A percentile compares a stretch with the other conserved stretches of the same genome.
Evolutionary conservation across 2,329 filamentous ascomycete genomes (phyloP).

Genomic region (Fusarium bactridioides): DNA sequence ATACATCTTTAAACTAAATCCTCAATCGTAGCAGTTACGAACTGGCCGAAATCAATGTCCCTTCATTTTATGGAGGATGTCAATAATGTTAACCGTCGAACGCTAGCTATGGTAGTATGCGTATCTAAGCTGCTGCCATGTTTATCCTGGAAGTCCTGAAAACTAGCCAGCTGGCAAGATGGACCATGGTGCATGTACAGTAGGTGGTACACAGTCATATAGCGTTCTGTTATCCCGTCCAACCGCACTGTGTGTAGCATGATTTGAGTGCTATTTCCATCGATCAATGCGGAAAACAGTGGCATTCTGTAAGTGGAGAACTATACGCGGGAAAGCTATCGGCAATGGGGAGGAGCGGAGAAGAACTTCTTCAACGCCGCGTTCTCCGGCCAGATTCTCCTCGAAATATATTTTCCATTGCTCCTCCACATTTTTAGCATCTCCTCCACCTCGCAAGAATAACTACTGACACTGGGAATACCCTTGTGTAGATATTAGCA

Average conservation of each 20-base stretch:
- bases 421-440: no score
- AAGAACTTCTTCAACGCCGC: background rate
- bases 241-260: background rate
- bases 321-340: background rate
- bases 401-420: no score
- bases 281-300: no score
- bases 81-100: background rate
- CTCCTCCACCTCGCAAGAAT: background rate
- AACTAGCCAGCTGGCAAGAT: background rate
- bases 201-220: background rate
- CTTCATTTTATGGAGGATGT: background rate
- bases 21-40: accelerated
- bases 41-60: accelerated
- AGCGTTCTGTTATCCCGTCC: accelerated
- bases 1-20: accelerated
- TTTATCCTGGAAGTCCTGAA: background rate
- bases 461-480: constrained; percentile 16
- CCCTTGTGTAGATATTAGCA: background rate
- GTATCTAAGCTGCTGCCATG: background rate
- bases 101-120: background rate
- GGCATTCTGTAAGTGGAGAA: background rate
- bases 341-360: background rate
- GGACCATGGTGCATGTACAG: no score
- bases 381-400: background rate
- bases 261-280: accelerated